Evolutionary conservation across 768 basidiomycete genomes (phyloP).

Genomic region (Thelephora ganbajun): DNA sequence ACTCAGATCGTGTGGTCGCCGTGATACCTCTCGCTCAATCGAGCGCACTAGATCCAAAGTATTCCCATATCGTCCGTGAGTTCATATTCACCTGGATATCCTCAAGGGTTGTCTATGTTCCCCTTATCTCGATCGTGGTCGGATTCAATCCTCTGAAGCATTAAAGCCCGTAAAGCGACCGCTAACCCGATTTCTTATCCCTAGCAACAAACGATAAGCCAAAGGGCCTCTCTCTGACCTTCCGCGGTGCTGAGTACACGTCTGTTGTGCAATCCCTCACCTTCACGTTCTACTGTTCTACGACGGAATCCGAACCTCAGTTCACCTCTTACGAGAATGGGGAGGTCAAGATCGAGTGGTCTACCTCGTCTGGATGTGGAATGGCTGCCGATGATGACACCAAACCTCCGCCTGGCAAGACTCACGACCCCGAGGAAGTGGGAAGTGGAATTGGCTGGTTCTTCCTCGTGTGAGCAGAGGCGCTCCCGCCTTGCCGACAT

Average conservation of each 20-base stretch:
- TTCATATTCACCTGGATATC: neutral
- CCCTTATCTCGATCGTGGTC: too few relatives aligned
- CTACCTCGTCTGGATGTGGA: constrained; percentile 42
- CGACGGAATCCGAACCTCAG: constrained; percentile 27
- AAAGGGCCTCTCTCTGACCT: constrained; percentile 37
- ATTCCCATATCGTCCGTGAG: neutral
- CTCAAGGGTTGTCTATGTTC: too few relatives aligned
- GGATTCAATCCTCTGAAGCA: too few relatives aligned
- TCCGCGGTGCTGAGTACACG: constrained; percentile 53
- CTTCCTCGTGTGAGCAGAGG: constrained; percentile 55
- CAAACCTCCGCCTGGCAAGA: constrained; percentile 19
- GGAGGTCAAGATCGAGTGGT: constrained; percentile 47
- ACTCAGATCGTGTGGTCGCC: constrained; percentile 45
- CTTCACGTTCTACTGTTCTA: constrained; percentile 45
- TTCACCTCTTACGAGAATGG: constrained; percentile 50
- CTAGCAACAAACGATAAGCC: constrained; percentile 20
- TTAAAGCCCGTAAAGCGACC: too few relatives aligned
- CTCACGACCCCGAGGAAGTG: constrained; percentile 15
- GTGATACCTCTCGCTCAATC: constrained; percentile 63
- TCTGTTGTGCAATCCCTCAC: constrained; percentile 43
- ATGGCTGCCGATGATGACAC: constrained; percentile 11
- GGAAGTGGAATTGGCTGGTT: constrained; percentile 83
- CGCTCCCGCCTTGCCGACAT: neutral
- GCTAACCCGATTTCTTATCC: neutral
- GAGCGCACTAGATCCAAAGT: constrained; percentile 15